Base-by-base conservation (phyloP, 148 eudicot genomes). In the Rhododendron kiyosumense region DNA sequence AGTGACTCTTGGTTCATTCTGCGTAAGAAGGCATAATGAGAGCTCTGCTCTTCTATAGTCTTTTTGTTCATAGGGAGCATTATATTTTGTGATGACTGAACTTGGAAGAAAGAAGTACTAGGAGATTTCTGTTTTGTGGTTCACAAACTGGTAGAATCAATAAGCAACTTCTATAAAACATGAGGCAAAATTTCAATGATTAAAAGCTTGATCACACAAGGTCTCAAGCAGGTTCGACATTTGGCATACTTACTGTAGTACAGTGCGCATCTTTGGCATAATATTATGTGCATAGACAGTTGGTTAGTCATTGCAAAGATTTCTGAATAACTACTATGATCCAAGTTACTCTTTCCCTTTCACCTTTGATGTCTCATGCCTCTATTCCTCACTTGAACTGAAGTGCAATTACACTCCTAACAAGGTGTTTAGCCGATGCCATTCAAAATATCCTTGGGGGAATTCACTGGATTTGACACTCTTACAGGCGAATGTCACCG, bases 371-470 rank as follows among this genome's bases (percentile, higher is more conserved):
- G 78, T 5, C 36, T 34, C 0, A 13, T 41, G 85, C 57, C 22
- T 65, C 20, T 36, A 73, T 49, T 57, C 54, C n/a, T 85, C 82
- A 71, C 78, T 61, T 34, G 38, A 87, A 26, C 11, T 1, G 32
- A n/a, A 78, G 59, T 15, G 84, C 79, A 2, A 80, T 87, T 54
- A 77, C 81, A 79, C 81, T 87, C 46, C 89, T 79, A 9, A 87
- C 86, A 38, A 36, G 41, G 75, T 84, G 83, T 52, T 51, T 84
- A n/a, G 67, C 57, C 2, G 81, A 84, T 46, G 17, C 49, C 89
- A 87, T 22, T 48, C 32, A 8, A 84, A 22, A 45, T 46, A 87
- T 8, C 86, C 84, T 73, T 84, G 86, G 48, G 81, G 5, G 52
- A 80, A 85, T 32, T 77, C 34, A 34, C 32, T 20, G 32, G 43